A percentile compares a stretch with the other conserved stretches of the same genome.
Evolutionary conservation across 2,329 filamentous ascomycete species (phyloP).

Genomic region (Colletotrichum sp.): DNA sequence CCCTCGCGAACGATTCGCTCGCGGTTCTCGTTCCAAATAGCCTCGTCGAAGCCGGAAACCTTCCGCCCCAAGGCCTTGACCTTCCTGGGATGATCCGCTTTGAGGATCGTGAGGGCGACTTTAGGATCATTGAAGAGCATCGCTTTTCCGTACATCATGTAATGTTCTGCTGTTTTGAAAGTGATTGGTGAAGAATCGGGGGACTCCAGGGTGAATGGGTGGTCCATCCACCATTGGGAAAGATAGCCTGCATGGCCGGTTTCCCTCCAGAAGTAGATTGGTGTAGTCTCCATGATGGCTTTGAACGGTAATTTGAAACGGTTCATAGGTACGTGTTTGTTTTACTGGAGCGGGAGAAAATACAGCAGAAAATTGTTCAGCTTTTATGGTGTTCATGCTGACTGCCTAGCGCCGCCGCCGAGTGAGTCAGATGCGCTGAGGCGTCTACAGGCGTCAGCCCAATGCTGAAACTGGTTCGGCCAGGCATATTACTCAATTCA

Average conservation of each 20-base stretch:
- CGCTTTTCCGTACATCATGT: conserved; percentile 63
- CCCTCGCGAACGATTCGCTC: conserved; percentile 61
- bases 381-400: neutral
- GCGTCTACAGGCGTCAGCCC: neutral
- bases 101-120: conserved; percentile 53
- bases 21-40: conserved; percentile 57
- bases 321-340: neutral
- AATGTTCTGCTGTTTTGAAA: conserved; percentile 60
- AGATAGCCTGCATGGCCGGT: conserved; percentile 57
- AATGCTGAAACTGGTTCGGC: neutral
- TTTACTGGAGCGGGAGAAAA: fast-evolving
- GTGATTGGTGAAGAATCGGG: conserved; percentile 36
- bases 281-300: neutral
- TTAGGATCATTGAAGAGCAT: conserved; percentile 50
- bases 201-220: conserved; percentile 37
- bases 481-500: neutral
- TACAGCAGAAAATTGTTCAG: fast-evolving
- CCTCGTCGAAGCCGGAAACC: conserved; percentile 56
- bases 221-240: conserved; percentile 65
- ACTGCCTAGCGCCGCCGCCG: neutral
- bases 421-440: conserved; percentile 6
- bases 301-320: neutral
- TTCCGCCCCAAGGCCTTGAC: conserved; percentile 61
- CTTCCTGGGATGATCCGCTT: conserved; percentile 46
- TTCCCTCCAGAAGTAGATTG: conserved; percentile 55